Base-by-base conservation (phyloP, 2,329 filamentous ascomycete genomes). In the Aspergillus viridinutans region DNA sequence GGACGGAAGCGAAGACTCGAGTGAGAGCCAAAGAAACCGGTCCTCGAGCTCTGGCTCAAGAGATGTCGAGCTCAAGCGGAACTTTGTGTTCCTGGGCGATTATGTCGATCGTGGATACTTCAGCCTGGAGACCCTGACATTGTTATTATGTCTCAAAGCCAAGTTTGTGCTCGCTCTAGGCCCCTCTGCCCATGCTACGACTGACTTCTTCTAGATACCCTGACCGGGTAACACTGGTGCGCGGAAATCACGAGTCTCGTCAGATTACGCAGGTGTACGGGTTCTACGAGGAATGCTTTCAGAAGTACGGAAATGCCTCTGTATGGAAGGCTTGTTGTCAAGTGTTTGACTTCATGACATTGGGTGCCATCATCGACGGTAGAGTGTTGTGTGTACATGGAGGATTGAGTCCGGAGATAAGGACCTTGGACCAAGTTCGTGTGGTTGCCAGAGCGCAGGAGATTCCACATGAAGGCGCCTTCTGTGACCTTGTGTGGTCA, bases 301-400 rank as follows among this genome's bases (percentile, higher is more conserved):
- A 87, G 64, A 90, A 90, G 70, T 90, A 90, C 67, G 87, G 87
- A 58, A 90, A 90, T 72, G 87, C 88, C 6, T 88, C 86, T 32
- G 88, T 90, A 54, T 90, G 88, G 88, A 90, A 90, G 74, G 87
- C 86, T 52, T 90, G 88, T 72, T 90, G 87, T 66, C 87, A 90
- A 72, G 85, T 90, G 47, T 90, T 90, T 68, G 88, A 90, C 72
- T 90, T 89, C 70, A 84, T 90, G 62, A 87, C 88, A 20, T 80
- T 90, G 57, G 88, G 87, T 55, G 87, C 87, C 53, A 84, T 90
- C 65, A 88, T 90, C 63, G 87, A 90, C 67, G 87, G 87, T 67
- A 86, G 88, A 69, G 86, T 90, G 53, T 81, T 90, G 61, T 90
- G 87, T 71, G 84, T 90, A 26, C 87, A 90, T 67, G 87, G 87